phyloP scores from a whole-genome alignment of 176 grass and related monocot genomes.

The Eleusine indica region DNA sequence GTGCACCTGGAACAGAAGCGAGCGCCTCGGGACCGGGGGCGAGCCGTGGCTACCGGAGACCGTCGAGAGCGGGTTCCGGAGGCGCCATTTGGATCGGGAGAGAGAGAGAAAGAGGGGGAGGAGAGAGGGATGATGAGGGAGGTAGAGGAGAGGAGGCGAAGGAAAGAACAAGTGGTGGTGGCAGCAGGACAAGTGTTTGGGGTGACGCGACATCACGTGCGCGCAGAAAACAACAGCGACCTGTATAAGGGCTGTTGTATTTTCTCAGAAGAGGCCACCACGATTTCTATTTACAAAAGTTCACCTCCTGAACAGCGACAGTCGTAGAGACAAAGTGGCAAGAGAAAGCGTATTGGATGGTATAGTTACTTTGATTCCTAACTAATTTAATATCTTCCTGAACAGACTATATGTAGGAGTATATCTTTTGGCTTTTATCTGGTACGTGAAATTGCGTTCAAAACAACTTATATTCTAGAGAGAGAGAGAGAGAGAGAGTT shows the following conservation, averaged over 20 bases:
- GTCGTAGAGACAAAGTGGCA: too few species aligned
- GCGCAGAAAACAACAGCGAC: slow-evolving; percentile 9
- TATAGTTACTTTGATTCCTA: too few species aligned
- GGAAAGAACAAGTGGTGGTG: slow-evolving; percentile 55
- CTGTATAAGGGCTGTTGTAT: neutral
- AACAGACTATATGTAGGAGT: too few species aligned
- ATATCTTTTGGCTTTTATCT: too few species aligned
- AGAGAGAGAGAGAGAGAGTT: too few species aligned
- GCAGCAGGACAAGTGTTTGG: slow-evolving; percentile 27
- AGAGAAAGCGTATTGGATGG: too few species aligned
- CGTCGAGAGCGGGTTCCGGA: slow-evolving; percentile 17
- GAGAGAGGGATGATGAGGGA: neutral
- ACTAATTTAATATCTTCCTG: too few species aligned
- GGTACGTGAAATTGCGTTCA: too few species aligned
- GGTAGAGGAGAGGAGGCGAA: neutral
- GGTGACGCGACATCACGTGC: neutral
- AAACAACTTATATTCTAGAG: too few species aligned
- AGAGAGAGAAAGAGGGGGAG: neutral
- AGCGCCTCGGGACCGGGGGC: neutral
- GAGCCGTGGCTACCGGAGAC: slow-evolving; percentile 12
- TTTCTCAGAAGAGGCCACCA: neutral
- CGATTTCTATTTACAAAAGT: neutral
- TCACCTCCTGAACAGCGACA: too few species aligned
- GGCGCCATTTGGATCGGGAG: slow-evolving; percentile 45
- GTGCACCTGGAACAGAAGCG: slow-evolving; percentile 40